Percentiles rank a stretch among this genome's conserved stretches.
These are phyloP conservation scores for Harrya chromipes DNA, from an alignment of 768 basidiomycete genomes.

Conservation along the genomic window DNA sequence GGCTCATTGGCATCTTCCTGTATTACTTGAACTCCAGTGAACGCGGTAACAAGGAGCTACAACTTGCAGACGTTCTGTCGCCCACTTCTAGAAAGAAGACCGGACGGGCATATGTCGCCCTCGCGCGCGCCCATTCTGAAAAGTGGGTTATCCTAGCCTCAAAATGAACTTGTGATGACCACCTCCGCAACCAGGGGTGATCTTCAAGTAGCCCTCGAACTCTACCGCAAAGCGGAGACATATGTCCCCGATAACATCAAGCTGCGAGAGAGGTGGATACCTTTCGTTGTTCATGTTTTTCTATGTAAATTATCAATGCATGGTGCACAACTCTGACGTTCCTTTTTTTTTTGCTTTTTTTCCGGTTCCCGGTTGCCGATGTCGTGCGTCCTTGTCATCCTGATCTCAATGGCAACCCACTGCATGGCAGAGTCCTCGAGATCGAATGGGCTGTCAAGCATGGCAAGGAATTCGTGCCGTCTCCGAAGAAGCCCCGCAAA, in stretches of 20 bases:
- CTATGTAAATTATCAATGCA: slow-evolving; percentile 48
- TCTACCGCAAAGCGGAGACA: slow-evolving; percentile 77
- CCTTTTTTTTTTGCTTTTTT: slow-evolving; percentile 29
- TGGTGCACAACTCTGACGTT: slow-evolving; percentile 42
- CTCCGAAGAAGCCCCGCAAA: slow-evolving; percentile 42
- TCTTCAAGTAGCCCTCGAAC: slow-evolving; percentile 72
- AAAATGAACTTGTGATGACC: not conserved
- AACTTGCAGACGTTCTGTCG: slow-evolving; percentile 61
- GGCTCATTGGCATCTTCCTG: slow-evolving; percentile 7
- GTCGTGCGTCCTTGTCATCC: not conserved
- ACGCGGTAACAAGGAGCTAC: slow-evolving; percentile 55
- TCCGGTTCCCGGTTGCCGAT: slow-evolving; percentile 3
- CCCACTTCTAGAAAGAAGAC: slow-evolving; percentile 79
- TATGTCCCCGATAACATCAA: slow-evolving; percentile 88
- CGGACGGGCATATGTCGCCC: slow-evolving; percentile 78
- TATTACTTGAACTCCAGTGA: slow-evolving; percentile 50
- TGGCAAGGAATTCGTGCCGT: slow-evolving; percentile 55
- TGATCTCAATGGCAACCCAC: slow-evolving; percentile 4
- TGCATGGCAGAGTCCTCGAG: slow-evolving; percentile 63
- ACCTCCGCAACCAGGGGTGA: slow-evolving; percentile 53
- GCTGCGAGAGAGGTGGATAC: slow-evolving; percentile 84
- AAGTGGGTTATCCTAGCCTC: slow-evolving; percentile 49
- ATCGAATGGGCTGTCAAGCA: slow-evolving; percentile 77
- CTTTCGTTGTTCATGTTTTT: slow-evolving; percentile 65
- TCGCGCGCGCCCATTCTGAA: slow-evolving; percentile 77